Evolutionary conservation across 1,284 basidiomycete genomes (phyloP), one percentile per base, ranked within the genome.

Genomic region (Pholiota adiposa): DNA sequence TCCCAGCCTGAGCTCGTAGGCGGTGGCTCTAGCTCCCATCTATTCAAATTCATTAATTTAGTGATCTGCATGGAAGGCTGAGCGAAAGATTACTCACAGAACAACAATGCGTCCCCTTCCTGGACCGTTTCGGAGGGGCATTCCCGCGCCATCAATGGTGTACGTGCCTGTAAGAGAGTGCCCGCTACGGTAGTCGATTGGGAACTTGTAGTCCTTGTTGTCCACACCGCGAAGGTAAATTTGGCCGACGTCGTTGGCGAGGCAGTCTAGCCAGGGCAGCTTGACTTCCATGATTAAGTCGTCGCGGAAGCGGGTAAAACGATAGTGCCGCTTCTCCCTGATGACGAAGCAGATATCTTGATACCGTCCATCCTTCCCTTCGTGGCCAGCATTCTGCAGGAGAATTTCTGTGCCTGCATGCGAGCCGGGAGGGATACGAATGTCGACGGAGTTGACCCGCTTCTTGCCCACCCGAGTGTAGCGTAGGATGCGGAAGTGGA

Each of bases 261-360:
- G 48, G 38, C 54, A 64, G 34, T 70, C 69, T 1, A 68, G 64
- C 70, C 70, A 71, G 14, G 70, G 69, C 14, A 72, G 56, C 18
- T 61, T 59, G 4, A 70, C 65, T n/a, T 70, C 65, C 66, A 70
- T 62, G 40, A 65, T 31, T 43, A 72, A 59, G 52, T 72, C 70
- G 36, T 70, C 64, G n/a, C 65, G 62, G 23, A 60, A 56, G 9
- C 70, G 62, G 11, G 44, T 65, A 40, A 72, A 72, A 29, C 56
- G 55, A 44, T 62, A 58, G 55, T 72, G 70, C 49, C 59, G 56
- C 49, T 56, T 36, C 53, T 69, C 69, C 49, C 64, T 60, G 38
- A 72, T 61, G 16, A 68, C 23, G 60, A 72, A 70, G 18, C 63
- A 56, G 54, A 72, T 62, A 27, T 70, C 66, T 53, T 72, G 69